Evolutionary conservation across 192 early-diverging fungal species (phyloP).

Genomic region (Coemansia sp.): DNA sequence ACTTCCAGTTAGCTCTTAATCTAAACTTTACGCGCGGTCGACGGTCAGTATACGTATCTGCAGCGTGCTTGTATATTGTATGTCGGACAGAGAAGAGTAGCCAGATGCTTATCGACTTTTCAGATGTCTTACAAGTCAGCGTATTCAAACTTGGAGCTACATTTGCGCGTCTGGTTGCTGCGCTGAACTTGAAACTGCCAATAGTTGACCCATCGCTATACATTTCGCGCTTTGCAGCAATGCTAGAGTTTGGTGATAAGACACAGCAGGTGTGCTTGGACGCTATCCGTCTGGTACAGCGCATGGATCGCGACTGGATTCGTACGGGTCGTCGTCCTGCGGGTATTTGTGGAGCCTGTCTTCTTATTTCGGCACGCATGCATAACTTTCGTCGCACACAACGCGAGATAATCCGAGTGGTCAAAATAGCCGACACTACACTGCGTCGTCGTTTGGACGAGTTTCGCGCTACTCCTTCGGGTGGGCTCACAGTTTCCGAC

Average conservation of each 20-base stretch:
- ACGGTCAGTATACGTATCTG: conserved; percentile 69
- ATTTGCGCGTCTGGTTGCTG: conserved; percentile 73
- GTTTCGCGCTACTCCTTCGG: conserved; percentile 77
- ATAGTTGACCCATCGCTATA: conserved; percentile 92
- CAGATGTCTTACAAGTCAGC: conserved; percentile 79
- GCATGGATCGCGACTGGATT: conserved; percentile 97
- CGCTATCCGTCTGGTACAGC: conserved; percentile 75
- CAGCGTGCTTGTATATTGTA: conserved; percentile 90
- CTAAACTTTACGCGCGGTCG: conserved; percentile 84
- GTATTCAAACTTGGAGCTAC: conserved; percentile 86
- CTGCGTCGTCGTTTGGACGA: conserved; percentile 79
- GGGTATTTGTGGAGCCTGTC: conserved; percentile 91
- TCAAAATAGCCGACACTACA: conserved; percentile 88
- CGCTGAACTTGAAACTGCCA: conserved; percentile 63
- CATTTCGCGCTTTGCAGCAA: conserved; percentile 84
- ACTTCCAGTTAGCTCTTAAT: conserved; percentile 79
- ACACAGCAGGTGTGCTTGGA: conserved; percentile 73
- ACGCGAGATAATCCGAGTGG: conserved; percentile 82
- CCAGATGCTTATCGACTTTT: conserved; percentile 95
- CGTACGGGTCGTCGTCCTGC: conserved; percentile 82
- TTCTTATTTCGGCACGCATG: conserved; percentile 88
- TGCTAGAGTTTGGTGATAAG: conserved; percentile 89
- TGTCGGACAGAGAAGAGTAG: conserved; percentile 81
- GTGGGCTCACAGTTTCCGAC: conserved; percentile 70
- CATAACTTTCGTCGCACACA: conserved; percentile 82